Evolutionary conservation across 352 stramenopile genomes (phyloP), one percentile per base, ranked within the genome.

Genomic region (Phytophthora macrochlamydospora): DNA sequence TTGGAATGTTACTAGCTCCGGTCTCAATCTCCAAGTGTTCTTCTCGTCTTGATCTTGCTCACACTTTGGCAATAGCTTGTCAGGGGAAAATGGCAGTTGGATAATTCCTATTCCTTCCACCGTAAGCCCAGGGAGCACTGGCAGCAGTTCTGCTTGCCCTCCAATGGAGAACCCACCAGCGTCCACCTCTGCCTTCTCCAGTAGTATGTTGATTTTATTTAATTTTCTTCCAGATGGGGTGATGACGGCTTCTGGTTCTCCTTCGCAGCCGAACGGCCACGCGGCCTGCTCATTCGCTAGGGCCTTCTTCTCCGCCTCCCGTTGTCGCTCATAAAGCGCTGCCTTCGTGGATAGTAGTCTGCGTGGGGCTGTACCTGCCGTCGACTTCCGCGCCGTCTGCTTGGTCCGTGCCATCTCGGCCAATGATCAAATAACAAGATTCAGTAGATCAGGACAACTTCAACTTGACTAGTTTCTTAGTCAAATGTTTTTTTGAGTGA

Each of bases 21-120:
- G 46, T 18, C 11, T 13, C 11, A 66, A 18, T 24, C 54, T 45
- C 59, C 59, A 59, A 43, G 40, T 59, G 32, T 54, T 59, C 12
- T 46, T 4, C 40, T 46, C 18, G 51, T 51, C 45, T 33, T 50
- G 8, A 28, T 51, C 45, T 33, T 51, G 6, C 24, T 51, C 45
- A 13, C 45, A 51, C 7, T n/a, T 28, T 7, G 49, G 29, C 3
- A 40, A n/a, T n/a, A 40, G 12, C 24, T 49, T 59, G 52, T 50
- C 29, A 59, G 13, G 4, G 4, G 18, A 24, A 24, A 24, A 24
- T 24, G 52, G 52, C 3, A 59, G n/a, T 43, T 35, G 42, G 28
- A 59, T 29, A 8, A 38, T 8, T 3, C 52, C 52, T 38, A 59
- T 14, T 18, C 38, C 52, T 18, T 50, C 43, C 18, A 59, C 38